Conservation (phyloP, 2,329 filamentous ascomycete species). For the Hypoxylon sp. region DNA sequence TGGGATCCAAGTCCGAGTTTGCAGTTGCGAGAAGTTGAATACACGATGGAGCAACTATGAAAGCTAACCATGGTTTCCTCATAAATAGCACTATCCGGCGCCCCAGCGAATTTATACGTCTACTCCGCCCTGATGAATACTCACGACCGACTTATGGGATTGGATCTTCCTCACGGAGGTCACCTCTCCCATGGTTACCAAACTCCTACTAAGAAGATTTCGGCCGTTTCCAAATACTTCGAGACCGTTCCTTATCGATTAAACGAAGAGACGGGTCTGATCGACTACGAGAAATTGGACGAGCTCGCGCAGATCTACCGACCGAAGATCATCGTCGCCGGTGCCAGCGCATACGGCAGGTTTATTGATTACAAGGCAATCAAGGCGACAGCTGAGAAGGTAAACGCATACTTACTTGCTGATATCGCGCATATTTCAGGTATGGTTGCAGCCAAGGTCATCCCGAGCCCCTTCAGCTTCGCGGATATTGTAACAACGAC, state of each 20-base stretch:
- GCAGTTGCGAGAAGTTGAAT: background rate
- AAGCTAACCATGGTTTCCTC: constrained; percentile 26
- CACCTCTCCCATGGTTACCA: constrained; percentile 98
- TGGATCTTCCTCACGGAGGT: constrained; percentile 95
- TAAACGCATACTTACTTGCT: constrained; percentile 90
- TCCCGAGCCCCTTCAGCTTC: constrained; percentile 88
- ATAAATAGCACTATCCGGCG: constrained; percentile 76
- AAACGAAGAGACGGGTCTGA: constrained; percentile 88
- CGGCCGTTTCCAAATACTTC: constrained; percentile 98
- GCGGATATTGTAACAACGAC: constrained; percentile 98
- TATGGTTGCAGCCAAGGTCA: constrained; percentile 89
- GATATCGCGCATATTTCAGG: constrained; percentile 99
- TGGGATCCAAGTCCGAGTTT: background rate
- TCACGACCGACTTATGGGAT: constrained; percentile 95
- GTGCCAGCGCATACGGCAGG: constrained; percentile 92
- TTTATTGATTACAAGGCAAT: constrained; percentile 95
- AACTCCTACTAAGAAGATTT: constrained; percentile 93
- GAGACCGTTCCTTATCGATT: constrained; percentile 96
- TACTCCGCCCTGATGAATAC: constrained; percentile 93
- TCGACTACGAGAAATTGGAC: constrained; percentile 94
- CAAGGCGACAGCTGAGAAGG: constrained; percentile 89
- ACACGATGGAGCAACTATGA: background rate
- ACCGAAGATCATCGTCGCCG: constrained; percentile 94
- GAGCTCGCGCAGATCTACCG: constrained; percentile 89
- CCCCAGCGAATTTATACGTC: constrained; percentile 85